These are phyloP conservation scores for Pseudotsuga menziesii DNA, from an alignment of 75 land plant species.

Conservation along the genomic window DNA sequence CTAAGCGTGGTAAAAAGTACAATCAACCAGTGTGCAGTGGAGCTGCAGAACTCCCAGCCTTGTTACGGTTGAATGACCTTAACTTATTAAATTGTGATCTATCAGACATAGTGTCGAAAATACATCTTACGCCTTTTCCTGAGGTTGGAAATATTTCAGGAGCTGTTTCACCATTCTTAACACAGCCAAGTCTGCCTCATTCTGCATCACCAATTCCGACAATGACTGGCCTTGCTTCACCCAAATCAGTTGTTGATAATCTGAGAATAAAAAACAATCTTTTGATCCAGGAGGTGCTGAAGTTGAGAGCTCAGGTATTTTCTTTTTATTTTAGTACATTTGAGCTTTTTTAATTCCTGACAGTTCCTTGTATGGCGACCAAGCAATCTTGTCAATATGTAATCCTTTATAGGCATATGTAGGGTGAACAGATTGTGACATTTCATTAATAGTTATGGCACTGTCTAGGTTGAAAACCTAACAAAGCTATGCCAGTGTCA, in stretches of 20 bases:
- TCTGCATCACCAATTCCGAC: conserved; percentile 43
- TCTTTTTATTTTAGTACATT: conserved; percentile 8
- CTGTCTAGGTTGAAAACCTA: conserved; percentile 43
- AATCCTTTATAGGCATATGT: neutral
- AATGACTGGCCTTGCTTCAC: conserved; percentile 22
- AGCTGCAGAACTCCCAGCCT: conserved; percentile 8
- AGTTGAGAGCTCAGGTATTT: conserved; percentile 61
- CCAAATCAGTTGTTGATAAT: conserved; percentile 33
- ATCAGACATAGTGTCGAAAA: conserved; percentile 22
- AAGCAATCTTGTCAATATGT: neutral
- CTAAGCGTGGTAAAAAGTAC: conserved; percentile 20
- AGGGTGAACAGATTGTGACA: neutral
- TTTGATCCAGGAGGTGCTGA: conserved; percentile 48
- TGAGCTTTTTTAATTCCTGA: neutral
- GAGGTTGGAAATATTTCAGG: conserved; percentile 27
- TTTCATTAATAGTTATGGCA: neutral
- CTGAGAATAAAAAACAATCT: conserved; percentile 52
- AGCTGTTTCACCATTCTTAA: conserved; percentile 59
- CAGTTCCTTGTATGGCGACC: neutral
- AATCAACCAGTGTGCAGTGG: neutral
- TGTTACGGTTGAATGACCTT: conserved; percentile 10
- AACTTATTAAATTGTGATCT: conserved; percentile 19
- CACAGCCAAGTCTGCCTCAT: conserved; percentile 47
- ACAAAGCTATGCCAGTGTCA: conserved; percentile 36
- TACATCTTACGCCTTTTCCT: neutral